A percentile compares a stretch with the other conserved stretches of the same genome.
Evolutionary conservation across 768 basidiomycete genomes (phyloP).

Genomic region (Tricholoma furcatifolium): DNA sequence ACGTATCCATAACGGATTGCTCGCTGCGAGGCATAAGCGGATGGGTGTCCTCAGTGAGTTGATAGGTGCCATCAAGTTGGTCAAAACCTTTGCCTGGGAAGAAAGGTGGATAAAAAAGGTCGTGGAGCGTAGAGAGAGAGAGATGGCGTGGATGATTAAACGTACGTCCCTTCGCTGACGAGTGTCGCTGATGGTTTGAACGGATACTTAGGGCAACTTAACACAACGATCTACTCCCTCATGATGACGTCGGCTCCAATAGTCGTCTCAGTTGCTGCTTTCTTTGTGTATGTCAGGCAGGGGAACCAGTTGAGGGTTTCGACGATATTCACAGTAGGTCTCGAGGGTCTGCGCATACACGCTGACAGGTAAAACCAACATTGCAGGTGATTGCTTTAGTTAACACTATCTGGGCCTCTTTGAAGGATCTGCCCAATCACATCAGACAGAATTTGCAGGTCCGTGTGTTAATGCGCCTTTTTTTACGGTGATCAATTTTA

Average conservation of each 20-base stretch:
- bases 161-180: slow-evolving; percentile 29
- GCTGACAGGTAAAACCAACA: not conserved
- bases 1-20: slow-evolving; percentile 56
- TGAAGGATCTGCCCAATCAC: slow-evolving; percentile 80
- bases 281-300: slow-evolving; percentile 68
- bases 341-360: not conserved
- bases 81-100: slow-evolving; percentile 86
- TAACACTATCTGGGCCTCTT: slow-evolving; percentile 74
- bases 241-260: slow-evolving; percentile 80
- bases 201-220: slow-evolving; percentile 49
- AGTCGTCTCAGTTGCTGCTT: slow-evolving; percentile 76
- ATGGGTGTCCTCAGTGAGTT: slow-evolving; percentile 80
- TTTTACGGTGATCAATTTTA: not conserved
- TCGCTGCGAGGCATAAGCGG: slow-evolving; percentile 69
- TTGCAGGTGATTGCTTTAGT: slow-evolving; percentile 75
- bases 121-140: slow-evolving; percentile 60
- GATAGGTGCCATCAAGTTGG: slow-evolving; percentile 72
- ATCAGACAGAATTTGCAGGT: slow-evolving; percentile 76
- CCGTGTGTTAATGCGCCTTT: not conserved
- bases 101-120: slow-evolving; percentile 70
- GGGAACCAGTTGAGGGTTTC: slow-evolving; percentile 76
- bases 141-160: slow-evolving; percentile 79
- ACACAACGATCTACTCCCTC: slow-evolving; percentile 66
- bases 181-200: not conserved
- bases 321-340: slow-evolving; percentile 77